Conservation (phyloP, 1,284 basidiomycete species). For the Porodaedalea pini region DNA sequence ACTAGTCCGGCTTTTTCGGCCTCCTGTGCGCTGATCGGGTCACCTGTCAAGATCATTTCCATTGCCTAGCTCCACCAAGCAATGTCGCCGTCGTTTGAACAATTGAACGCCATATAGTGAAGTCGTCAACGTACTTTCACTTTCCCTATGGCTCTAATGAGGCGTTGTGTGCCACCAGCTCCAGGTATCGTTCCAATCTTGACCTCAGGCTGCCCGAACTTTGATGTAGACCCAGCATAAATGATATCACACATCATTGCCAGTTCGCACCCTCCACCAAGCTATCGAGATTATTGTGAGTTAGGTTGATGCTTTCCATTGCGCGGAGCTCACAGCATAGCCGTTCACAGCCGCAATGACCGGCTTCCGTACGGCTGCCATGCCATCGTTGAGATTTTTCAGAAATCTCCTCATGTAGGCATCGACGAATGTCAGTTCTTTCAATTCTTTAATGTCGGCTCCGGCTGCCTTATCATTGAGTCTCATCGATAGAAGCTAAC, state of each 20-base stretch:
- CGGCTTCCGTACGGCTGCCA: slow-evolving; percentile 54
- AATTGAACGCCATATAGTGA: not conserved
- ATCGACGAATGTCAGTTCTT: slow-evolving; percentile 39
- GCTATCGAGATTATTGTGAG: slow-evolving; percentile 31
- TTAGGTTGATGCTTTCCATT: not conserved
- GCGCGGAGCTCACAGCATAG: slow-evolving; percentile 46
- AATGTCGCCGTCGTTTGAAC: not conserved
- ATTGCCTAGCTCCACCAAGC: slow-evolving; percentile 42
- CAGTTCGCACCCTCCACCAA: slow-evolving; percentile 66
- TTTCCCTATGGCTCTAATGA: slow-evolving; percentile 61
- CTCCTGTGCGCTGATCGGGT: slow-evolving; percentile 49
- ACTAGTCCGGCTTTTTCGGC: slow-evolving; percentile 41
- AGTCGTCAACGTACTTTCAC: slow-evolving; percentile 37
- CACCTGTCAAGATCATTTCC: slow-evolving; percentile 65
- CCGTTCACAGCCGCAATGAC: slow-evolving; percentile 64
- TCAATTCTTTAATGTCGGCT: slow-evolving; percentile 39
- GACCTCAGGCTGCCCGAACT: slow-evolving; percentile 68
- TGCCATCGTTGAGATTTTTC: slow-evolving; percentile 48
- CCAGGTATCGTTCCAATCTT: slow-evolving; percentile 70
- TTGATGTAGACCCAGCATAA: slow-evolving; percentile 53
- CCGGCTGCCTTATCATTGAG: slow-evolving; percentile 29
- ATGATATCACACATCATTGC: slow-evolving; percentile 56
- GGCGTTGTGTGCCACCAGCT: slow-evolving; percentile 54
- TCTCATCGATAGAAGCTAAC: too few species aligned
- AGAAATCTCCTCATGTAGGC: slow-evolving; percentile 61